Evolutionary conservation across 2,329 filamentous ascomycete genomes (phyloP).

Genomic region (Neurospora sp.): DNA sequence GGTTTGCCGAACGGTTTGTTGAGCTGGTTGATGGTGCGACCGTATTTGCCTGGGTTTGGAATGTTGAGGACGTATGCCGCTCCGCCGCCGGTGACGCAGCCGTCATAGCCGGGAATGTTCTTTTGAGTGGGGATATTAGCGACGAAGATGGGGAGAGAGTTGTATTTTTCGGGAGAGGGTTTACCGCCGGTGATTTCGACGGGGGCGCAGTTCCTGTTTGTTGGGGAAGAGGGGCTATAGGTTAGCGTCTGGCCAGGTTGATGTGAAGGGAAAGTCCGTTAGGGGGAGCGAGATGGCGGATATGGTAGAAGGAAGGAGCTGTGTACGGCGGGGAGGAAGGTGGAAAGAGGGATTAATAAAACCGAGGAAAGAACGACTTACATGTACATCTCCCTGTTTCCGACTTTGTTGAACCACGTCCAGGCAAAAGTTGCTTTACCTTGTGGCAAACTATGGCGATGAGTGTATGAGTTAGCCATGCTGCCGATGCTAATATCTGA

Average conservation of each 20-base stretch:
- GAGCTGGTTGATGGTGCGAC: constrained; percentile 7
- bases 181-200: constrained; percentile 35
- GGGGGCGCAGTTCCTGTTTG: constrained; percentile 42
- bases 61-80: constrained; percentile 39
- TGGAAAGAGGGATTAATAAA: neutral
- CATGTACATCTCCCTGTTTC: constrained; percentile 59
- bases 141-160: constrained; percentile 46
- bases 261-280: neutral
- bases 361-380: neutral
- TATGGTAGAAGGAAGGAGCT: neutral
- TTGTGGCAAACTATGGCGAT: neutral
- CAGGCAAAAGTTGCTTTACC: constrained; percentile 43
- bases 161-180: constrained; percentile 22
- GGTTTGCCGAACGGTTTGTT: constrained; percentile 5
- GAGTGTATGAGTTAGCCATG: no score
- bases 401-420: constrained; percentile 51
- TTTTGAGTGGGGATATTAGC: constrained; percentile 36
- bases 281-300: neutral
- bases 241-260: no score
- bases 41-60: constrained; percentile 39
- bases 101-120: constrained; percentile 10
- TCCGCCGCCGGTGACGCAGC: constrained; percentile 31
- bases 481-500: neutral
- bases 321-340: neutral
- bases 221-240: no score